A percentile compares a stretch with the other conserved stretches of the same genome.
Evolutionary conservation across 129 eudicot genomes (phyloP).

Genomic region (Cynara cardunculus): DNA sequence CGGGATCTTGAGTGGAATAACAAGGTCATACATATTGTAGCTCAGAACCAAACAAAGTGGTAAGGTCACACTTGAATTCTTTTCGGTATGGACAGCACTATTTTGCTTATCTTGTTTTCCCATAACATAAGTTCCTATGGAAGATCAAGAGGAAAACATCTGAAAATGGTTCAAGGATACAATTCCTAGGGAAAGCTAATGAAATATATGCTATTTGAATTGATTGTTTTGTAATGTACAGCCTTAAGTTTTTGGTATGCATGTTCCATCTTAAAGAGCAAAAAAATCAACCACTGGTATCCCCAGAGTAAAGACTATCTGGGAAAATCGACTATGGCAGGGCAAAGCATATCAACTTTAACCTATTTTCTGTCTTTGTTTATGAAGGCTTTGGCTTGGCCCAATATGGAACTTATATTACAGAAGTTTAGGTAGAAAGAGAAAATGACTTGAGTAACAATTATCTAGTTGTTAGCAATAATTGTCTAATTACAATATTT

Average conservation of each 20-base stretch:
- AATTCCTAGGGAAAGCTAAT: neutral
- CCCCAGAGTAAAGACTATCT: neutral
- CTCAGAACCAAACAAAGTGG: constrained; percentile 94
- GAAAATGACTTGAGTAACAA: neutral
- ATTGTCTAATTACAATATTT: neutral
- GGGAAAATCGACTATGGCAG: neutral
- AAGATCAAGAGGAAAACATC: neutral
- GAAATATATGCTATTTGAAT: neutral
- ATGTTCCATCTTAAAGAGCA: neutral
- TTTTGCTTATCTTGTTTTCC: neutral
- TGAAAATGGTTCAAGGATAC: neutral
- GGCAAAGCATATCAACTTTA: neutral
- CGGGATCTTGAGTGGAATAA: constrained; percentile 78
- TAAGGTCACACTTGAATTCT: constrained; percentile 22
- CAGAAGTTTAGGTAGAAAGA: neutral
- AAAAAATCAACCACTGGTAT: neutral
- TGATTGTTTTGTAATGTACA: neutral
- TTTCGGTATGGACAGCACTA: neutral
- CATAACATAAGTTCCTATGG: neutral
- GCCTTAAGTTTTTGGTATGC: neutral
- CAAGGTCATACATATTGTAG: constrained; percentile 73
- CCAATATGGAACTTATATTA: neutral
- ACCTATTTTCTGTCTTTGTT: neutral
- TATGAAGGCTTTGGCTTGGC: neutral
- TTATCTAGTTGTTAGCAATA: constrained; percentile 2